phyloP scores from a whole-genome alignment of 163 green algal genomes.

The Scenedesmus sp. region DNA sequence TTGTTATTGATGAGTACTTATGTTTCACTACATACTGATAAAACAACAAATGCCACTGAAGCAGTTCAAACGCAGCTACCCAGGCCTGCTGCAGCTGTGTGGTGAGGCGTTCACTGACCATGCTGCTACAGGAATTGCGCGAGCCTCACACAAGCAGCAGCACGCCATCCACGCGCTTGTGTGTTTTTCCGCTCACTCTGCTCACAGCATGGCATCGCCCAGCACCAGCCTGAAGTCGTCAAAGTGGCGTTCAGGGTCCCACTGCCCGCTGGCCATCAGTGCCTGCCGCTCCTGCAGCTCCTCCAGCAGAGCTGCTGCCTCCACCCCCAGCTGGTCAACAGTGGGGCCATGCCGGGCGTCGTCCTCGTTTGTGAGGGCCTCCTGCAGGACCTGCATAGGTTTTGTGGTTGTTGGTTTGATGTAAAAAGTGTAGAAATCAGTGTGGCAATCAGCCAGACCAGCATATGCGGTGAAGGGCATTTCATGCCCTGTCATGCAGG shows the following conservation, averaged over 20 bases:
- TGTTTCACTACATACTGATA: no score
- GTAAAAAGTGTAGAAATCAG: neutral
- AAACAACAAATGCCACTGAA: no score
- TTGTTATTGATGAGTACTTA: no score
- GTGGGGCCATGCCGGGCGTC: slow-evolving; percentile 2
- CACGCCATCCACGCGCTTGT: neutral
- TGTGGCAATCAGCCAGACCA: neutral
- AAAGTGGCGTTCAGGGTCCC: slow-evolving; percentile 65
- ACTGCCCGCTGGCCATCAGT: slow-evolving; percentile 41
- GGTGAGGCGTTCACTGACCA: no score
- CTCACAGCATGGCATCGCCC: slow-evolving; percentile 65
- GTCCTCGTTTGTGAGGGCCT: slow-evolving; percentile 60
- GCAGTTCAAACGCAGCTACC: no score
- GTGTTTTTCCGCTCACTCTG: no score
- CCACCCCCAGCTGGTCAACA: slow-evolving; percentile 41
- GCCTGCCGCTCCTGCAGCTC: slow-evolving; percentile 65
- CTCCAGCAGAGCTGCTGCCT: slow-evolving; percentile 60
- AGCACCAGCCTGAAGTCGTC: slow-evolving; percentile 72
- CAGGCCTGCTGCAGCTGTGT: no score
- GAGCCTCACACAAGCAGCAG: neutral
- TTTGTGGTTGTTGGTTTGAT: neutral
- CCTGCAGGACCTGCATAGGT: slow-evolving; percentile 63
- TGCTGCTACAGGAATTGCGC: no score
- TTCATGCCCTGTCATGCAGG: no score
- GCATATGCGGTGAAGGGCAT: neutral